Evolutionary conservation across 257 asterid species (phyloP).

Genomic region (Solanum corneliomulleri): DNA sequence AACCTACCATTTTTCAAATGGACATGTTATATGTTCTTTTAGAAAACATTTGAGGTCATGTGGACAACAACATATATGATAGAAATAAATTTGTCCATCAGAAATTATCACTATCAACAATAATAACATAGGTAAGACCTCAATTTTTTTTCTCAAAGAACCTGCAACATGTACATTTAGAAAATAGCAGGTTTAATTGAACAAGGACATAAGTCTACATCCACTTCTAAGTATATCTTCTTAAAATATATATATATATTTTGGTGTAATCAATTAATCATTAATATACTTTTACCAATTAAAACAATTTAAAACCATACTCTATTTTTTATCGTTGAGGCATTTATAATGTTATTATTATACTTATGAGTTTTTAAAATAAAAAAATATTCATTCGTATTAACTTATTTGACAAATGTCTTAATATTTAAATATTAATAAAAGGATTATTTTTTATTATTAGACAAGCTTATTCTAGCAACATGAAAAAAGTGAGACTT

Average conservation of each 20-base stretch:
- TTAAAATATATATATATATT: not conserved
- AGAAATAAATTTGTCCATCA: no score
- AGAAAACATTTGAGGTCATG: no score
- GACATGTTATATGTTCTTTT: no score
- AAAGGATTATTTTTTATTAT: not conserved
- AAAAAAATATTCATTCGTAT: not conserved
- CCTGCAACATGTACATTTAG: not conserved
- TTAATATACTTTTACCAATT: not conserved
- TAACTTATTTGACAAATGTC: not conserved
- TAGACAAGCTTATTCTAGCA: constrained; percentile 37
- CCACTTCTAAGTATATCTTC: not conserved
- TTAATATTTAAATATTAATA: not conserved
- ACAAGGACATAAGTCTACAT: not conserved
- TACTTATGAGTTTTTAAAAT: not conserved
- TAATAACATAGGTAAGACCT: no score
- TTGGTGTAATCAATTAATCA: not conserved
- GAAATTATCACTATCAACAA: no score
- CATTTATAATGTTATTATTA: not conserved
- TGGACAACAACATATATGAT: no score
- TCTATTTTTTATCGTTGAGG: no score
- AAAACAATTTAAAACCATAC: not conserved
- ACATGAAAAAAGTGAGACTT: constrained; percentile 36
- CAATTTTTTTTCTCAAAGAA: no score
- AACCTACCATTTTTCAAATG: no score
- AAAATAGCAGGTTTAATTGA: not conserved